Evolutionary conservation across 225 moss, liverwort and hornwort genomes (phyloP), one percentile per base, ranked within the genome.

Genomic region (Bryum argenteum): DNA sequence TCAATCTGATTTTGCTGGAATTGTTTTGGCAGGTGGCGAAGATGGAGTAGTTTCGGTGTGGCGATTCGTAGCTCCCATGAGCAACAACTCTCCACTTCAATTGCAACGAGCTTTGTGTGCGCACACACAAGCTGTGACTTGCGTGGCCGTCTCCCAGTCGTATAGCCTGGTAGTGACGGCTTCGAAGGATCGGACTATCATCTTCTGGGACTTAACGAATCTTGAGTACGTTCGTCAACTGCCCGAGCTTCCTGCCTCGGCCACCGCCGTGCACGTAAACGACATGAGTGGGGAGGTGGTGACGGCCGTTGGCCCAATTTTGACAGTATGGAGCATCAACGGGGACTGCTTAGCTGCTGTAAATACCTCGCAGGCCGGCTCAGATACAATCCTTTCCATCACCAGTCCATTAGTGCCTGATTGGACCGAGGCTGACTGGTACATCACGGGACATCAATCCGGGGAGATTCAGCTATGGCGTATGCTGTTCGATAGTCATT

Each of bases 291-390:
- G 98, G 33, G 98, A 98, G 74, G 91, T 98, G 9, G 92, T 98
- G 61, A 93, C 94, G 63, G 98, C 94, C 37, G 92, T 94, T 0
- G 98, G 98, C 58, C 70, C 85, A 42, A 70, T 92, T 59, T 75
- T 98, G 45, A 88, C 88, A 73, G 89, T 98, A 54, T 98, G 98
- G 98, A 94, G 94, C 73, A 84, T 98, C 56, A 98, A 98, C 71
- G 98, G 98, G 33, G 98, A 98, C 70, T 94, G 94, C 74, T 84
- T 98, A 70, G 94, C 94, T 40, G 94, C 94, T 69, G 89, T 98
- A 43, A 85, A 90, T 72, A 89, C 94, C 58, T 88, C 88, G 58
- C 85, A 83, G 17, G 66, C 77, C 43, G 63, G 73, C 41, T 81
- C 92, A 26, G 98, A 98, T 65, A 69, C 83, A 17, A 88, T 98